Percentiles rank a stretch among this genome's conserved stretches.
Conservation (phyloP, 257 asterid species). For the Penstemon barbatus region DNA sequence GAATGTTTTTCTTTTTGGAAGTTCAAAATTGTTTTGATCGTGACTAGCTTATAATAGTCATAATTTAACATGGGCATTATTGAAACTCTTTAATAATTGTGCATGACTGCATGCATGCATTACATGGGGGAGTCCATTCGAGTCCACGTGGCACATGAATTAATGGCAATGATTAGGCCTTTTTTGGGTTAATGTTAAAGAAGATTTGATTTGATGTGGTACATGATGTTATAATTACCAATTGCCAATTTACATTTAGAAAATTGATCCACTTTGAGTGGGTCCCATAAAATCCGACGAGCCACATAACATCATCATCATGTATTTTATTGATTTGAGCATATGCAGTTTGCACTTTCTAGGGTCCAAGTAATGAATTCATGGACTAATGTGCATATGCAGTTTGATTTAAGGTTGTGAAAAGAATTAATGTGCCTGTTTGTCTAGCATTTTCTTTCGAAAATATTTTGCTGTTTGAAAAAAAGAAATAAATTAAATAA, state of each 20-base stretch:
- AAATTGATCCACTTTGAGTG: slow-evolving; percentile 16
- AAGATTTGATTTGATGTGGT: slow-evolving; percentile 30
- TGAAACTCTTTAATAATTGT: not conserved
- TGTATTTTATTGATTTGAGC: not conserved
- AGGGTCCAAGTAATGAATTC: too few relatives aligned
- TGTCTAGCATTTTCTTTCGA: too few relatives aligned
- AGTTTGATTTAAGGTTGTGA: slow-evolving; percentile 30
- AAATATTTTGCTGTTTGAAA: too few relatives aligned
- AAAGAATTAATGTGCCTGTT: slow-evolving; percentile 17
- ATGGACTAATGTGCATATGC: too few relatives aligned
- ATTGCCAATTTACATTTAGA: slow-evolving; percentile 25
- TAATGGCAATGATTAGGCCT: slow-evolving; percentile 47
- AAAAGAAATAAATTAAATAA: too few relatives aligned
- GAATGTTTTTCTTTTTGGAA: slow-evolving; percentile 10
- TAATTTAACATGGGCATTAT: not conserved
- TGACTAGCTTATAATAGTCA: not conserved
- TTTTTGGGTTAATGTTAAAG: slow-evolving; percentile 32
- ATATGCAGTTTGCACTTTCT: too few relatives aligned
- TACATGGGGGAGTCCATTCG: slow-evolving; percentile 25
- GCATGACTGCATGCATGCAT: slow-evolving; percentile 23
- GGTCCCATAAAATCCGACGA: slow-evolving; percentile 44
- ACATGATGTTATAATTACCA: not conserved
- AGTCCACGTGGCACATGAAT: slow-evolving; percentile 49
- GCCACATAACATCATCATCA: slow-evolving; percentile 31
- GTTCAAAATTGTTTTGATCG: slow-evolving; percentile 2